phyloP scores from a whole-genome alignment of 768 basidiomycete genomes.

The Fomitopsis serialis region DNA sequence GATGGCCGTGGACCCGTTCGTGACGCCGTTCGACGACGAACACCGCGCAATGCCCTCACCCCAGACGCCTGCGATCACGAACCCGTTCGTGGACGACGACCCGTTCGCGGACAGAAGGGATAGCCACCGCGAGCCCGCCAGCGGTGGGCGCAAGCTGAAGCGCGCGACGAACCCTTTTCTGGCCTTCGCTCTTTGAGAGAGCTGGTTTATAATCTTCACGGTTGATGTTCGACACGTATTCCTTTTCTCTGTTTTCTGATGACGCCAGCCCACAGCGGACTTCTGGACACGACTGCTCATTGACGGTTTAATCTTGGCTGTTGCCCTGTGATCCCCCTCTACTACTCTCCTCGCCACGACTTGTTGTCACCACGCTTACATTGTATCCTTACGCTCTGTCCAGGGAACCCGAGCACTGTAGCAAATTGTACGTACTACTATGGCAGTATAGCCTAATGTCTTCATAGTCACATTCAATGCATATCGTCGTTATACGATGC shows the following conservation, averaged over 20 bases:
- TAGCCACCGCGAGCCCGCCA: neutral
- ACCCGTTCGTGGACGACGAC: constrained; percentile 8
- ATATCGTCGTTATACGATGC: neutral
- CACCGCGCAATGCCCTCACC: constrained; percentile 21
- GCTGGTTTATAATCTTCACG: neutral
- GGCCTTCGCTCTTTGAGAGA: constrained; percentile 27
- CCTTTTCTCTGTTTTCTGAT: too few species aligned
- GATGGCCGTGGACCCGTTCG: constrained; percentile 50
- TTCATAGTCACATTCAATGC: neutral
- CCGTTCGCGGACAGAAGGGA: constrained; percentile 18
- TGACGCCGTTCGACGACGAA: constrained; percentile 79
- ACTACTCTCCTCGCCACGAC: neutral
- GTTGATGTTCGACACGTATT: neutral
- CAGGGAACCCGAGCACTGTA: neutral
- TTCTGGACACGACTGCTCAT: neutral
- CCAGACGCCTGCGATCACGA: constrained; percentile 1
- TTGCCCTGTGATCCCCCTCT: too few species aligned
- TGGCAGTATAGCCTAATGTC: neutral
- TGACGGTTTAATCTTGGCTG: neutral
- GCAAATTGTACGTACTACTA: neutral
- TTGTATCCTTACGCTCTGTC: neutral
- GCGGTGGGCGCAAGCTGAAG: constrained; percentile 32
- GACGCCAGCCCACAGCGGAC: too few species aligned
- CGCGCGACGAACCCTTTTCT: constrained; percentile 46
- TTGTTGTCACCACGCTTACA: neutral